These are phyloP conservation scores for Marasmius fiardii DNA, from an alignment of 1,284 basidiomycete species.

Conservation along the genomic window DNA sequence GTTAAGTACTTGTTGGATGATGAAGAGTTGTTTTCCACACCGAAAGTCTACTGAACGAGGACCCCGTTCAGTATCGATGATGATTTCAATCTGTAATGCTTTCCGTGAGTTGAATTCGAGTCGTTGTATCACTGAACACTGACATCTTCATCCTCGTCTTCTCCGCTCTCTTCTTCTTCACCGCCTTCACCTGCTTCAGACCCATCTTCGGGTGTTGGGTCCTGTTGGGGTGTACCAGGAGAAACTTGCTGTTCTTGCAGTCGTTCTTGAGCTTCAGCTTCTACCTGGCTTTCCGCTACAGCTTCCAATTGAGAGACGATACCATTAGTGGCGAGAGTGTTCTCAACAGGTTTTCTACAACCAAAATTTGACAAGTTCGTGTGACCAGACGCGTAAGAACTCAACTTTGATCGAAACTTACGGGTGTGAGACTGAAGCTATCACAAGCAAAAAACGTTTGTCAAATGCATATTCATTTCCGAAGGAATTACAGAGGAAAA, in stretches of 20 bases:
- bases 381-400: slow-evolving; percentile 2
- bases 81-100: slow-evolving; percentile 71
- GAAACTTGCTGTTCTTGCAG: neutral
- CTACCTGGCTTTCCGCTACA: slow-evolving; percentile 26
- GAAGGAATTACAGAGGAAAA: slow-evolving; percentile 18
- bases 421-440: slow-evolving; percentile 16
- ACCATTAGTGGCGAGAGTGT: slow-evolving; percentile 12
- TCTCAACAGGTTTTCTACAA: slow-evolving; percentile 14
- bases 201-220: slow-evolving; percentile 28
- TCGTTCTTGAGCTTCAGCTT: slow-evolving; percentile 20
- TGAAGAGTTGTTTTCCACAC: slow-evolving; percentile 29
- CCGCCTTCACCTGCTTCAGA: slow-evolving; percentile 31
- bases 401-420: slow-evolving; percentile 12
- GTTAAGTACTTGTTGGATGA: neutral
- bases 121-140: slow-evolving; percentile 18
- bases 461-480: slow-evolving; percentile 23
- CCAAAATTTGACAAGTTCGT: slow-evolving; percentile 1
- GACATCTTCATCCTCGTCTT: slow-evolving; percentile 47
- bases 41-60: slow-evolving; percentile 71
- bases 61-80: slow-evolving; percentile 58
- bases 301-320: slow-evolving; percentile 14
- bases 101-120: slow-evolving; percentile 1
- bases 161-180: slow-evolving; percentile 35
- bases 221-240: slow-evolving; percentile 20
- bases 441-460: slow-evolving; percentile 18